These are phyloP conservation scores for Akanthomyces lecanii DNA, from an alignment of 2,329 filamentous ascomycete genomes.

Conservation along the genomic window DNA sequence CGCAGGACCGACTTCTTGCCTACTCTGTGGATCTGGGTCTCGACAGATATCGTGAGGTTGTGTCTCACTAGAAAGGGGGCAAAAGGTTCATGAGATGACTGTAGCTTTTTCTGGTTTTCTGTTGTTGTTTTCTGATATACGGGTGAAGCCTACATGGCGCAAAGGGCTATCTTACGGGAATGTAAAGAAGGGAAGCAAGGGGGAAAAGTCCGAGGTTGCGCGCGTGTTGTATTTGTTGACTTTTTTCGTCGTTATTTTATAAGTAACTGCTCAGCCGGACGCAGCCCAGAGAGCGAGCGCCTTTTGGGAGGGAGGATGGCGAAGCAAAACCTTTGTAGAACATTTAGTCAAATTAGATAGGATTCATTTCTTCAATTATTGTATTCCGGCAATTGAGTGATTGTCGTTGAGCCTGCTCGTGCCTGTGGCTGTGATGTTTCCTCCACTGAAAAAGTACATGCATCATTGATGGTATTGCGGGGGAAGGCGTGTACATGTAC, in stretches of 20 bases:
- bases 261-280: neutral
- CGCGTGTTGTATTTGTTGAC: neutral
- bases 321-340: conserved; percentile 14
- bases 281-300: neutral
- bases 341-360: conserved; percentile 16
- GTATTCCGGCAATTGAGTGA: neutral
- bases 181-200: neutral
- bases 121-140: conserved; percentile 5
- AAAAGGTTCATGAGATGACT: conserved; percentile 11
- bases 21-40: conserved; percentile 68
- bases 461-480: neutral
- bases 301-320: neutral
- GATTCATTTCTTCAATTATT: neutral
- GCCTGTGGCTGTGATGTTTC: neutral
- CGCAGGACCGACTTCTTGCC: conserved; percentile 66
- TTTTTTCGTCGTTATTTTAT: neutral
- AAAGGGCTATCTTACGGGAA: neutral
- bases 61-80: conserved; percentile 39
- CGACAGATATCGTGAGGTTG: conserved; percentile 62
- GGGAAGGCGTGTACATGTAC: neutral
- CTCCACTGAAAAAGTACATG: neutral
- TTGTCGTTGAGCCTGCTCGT: neutral
- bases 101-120: neutral
- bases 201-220: neutral
- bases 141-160: conserved; percentile 12